Conservation (phyloP, 768 basidiomycete genomes). For the Infundibulicybe gibba region DNA sequence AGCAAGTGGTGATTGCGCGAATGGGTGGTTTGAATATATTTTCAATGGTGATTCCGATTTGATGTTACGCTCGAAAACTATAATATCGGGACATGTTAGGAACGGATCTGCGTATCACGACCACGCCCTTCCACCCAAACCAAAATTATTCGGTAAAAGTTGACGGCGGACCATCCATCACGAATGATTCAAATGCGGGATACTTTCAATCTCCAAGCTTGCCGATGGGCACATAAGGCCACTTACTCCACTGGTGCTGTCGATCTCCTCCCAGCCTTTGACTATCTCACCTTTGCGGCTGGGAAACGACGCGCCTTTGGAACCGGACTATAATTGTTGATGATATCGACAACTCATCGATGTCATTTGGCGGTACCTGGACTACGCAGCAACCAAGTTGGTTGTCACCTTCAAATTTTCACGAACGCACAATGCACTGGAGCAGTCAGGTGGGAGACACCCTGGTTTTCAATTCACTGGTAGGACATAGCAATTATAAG, state of each 20-base stretch:
- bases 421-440: conserved; percentile 31
- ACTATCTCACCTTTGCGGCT: conserved; percentile 35
- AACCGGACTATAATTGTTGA: conserved; percentile 33
- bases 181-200: conserved; percentile 21
- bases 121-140: conserved; percentile 16
- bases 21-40: conserved; percentile 36
- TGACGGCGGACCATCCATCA: conserved; percentile 27
- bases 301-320: conserved; percentile 29
- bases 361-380: conserved; percentile 33
- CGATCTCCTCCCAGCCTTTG: conserved; percentile 26
- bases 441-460: conserved; percentile 28
- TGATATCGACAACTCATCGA: conserved; percentile 21
- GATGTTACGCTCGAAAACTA: neutral
- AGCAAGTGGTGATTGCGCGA: conserved; percentile 21
- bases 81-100: conserved; percentile 14
- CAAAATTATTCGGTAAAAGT: conserved; percentile 31
- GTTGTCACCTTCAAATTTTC: conserved; percentile 18
- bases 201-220: conserved; percentile 26
- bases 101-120: conserved; percentile 24
- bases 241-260: conserved; percentile 25
- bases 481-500: conserved; percentile 9
- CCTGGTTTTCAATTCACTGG: conserved; percentile 32
- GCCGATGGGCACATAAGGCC: conserved; percentile 33
- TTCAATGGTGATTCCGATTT: conserved; percentile 26
- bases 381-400: conserved; percentile 14